Evolutionary conservation across 164 flowering plant genomes (phyloP).

Genomic region (Sextonia rubra): DNA sequence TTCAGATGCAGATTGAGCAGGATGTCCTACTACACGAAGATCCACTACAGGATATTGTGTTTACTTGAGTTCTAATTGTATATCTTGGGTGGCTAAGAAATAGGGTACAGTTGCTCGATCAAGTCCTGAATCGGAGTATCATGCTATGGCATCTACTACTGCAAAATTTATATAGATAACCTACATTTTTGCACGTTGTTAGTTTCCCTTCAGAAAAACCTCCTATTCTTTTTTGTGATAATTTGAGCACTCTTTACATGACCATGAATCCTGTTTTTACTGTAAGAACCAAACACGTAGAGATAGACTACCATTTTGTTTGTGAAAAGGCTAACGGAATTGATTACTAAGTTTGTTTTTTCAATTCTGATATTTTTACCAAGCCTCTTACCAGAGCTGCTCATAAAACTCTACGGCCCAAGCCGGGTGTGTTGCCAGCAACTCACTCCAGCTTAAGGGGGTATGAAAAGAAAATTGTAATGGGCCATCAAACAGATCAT

Average conservation of each 20-base stretch:
- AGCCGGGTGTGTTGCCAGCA: too few species aligned
- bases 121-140: background rate
- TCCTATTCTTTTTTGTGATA: background rate
- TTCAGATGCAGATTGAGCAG: background rate
- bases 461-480: too few species aligned
- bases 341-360: background rate
- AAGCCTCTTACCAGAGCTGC: background rate
- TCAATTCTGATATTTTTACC: background rate
- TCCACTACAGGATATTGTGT: background rate
- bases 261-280: background rate
- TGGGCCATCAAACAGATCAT: too few species aligned
- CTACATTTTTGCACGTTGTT: background rate
- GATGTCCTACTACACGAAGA: background rate
- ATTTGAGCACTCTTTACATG: background rate
- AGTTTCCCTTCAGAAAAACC: background rate
- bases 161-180: background rate
- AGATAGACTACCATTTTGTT: background rate
- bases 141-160: background rate
- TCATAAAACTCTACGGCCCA: too few species aligned
- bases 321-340: background rate
- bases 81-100: background rate
- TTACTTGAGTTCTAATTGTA: background rate
- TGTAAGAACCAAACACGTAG: background rate
- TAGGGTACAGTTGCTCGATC: background rate
- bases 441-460: too few species aligned